Evolutionary conservation across 1,139 yeast genomes (phyloP), one percentile per base, ranked within the genome.

Genomic region (Maudiozyma humilis): DNA sequence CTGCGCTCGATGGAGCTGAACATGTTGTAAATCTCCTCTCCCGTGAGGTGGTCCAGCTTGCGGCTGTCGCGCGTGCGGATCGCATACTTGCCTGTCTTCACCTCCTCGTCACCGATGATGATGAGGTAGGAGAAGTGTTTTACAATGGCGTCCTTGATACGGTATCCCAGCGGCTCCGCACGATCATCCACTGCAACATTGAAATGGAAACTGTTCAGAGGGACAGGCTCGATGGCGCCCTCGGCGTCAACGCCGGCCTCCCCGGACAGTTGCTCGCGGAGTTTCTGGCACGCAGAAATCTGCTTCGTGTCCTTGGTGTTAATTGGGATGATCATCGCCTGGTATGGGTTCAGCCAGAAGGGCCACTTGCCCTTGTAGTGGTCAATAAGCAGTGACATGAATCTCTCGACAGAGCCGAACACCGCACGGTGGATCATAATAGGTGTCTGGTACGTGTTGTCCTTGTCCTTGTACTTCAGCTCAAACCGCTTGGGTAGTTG

Each of bases 321-420:
- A 3, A 91, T 82, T 1, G 98, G 97, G 4, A 93, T 73, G 2
- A 91, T 75, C 36, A 84, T 71, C 0, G 93, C 95, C 62, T 91
- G 99, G 51, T 94, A 74, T n/a, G 98, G 96, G 49, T 84, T 86
- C 47, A 91, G 66, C 98, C 98, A 91, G 62, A 93, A 91, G 12
- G 99, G 99, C 98, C 99, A 91, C 54, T 83, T 83, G 0, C 98
- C 99, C 45, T 78, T 78, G 62, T 79, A 89, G 55, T 89, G 95
- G 61, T 93, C 98, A 41, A 89, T 78, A 47, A 91, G 70, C 51
- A 93, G 78, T 3, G 97, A 96, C 64, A 91, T 71, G 64, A 91
- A 89, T 53, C 99, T 73, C 63, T 91, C 98, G 19, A 91, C 73
- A 0, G 96, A 86, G 0, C 99, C 99, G 57, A 87, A 85, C 2